Percentiles rank a stretch among this genome's conserved stretches.
These are phyloP conservation scores for Thuidium tamariscinum DNA, from an alignment of 225 moss, liverwort and hornwort genomes.

Conservation along the genomic window DNA sequence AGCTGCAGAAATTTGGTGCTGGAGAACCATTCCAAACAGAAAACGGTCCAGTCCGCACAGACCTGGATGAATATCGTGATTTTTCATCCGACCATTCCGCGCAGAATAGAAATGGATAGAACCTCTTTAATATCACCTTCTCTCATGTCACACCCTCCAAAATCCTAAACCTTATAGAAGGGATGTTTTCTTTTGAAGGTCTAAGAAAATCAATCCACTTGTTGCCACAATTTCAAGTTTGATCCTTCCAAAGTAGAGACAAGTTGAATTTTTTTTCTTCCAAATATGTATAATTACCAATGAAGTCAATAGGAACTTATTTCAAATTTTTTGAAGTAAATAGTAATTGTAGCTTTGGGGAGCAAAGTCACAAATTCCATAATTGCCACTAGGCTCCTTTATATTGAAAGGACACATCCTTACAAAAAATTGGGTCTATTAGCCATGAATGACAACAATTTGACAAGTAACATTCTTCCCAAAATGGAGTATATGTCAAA, in stretches of 20 bases:
- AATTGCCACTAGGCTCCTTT: fast-evolving
- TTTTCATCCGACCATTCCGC: neutral
- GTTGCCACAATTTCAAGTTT: fast-evolving
- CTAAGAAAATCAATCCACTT: neutral
- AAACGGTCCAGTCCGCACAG: neutral
- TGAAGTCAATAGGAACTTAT: neutral
- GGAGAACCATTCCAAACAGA: neutral
- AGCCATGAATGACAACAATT: no score
- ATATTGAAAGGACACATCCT: neutral
- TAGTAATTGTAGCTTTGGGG: no score
- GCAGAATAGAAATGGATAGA: neutral
- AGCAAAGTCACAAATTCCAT: neutral
- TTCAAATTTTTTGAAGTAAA: fast-evolving
- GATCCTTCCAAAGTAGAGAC: fast-evolving
- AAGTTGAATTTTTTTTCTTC: no score
- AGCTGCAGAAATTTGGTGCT: neutral
- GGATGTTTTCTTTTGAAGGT: neutral
- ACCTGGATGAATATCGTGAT: neutral
- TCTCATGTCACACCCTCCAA: neutral
- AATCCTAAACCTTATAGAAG: neutral
- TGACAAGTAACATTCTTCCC: no score
- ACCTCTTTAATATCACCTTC: neutral
- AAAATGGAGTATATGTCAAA: no score
- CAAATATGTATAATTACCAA: neutral
- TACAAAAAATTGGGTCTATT: no score